A percentile compares a stretch with the other conserved stretches of the same genome.
These are phyloP conservation scores for Camelina hispida DNA, from an alignment of 345 rosid genomes.

Conservation along the genomic window DNA sequence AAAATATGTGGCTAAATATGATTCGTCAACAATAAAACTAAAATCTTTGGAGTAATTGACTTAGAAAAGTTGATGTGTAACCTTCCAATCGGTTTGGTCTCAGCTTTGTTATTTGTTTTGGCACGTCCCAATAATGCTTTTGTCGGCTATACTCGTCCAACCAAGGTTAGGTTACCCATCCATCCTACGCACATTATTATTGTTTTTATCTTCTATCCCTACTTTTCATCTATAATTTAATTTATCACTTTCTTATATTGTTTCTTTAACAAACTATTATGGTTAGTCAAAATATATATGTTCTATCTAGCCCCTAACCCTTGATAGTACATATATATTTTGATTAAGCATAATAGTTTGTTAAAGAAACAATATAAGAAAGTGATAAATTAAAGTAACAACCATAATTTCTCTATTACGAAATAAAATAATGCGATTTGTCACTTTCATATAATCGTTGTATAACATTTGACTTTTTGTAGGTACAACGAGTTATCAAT, in stretches of 20 bases:
- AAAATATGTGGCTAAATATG: slow-evolving; percentile 57
- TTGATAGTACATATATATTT: no score
- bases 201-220: slow-evolving; percentile 3
- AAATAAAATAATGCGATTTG: background rate
- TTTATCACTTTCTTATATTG: background rate
- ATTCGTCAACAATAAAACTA: slow-evolving; percentile 65
- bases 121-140: slow-evolving; percentile 39
- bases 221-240: background rate
- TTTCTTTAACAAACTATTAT: background rate
- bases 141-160: slow-evolving; percentile 43
- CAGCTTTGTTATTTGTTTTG: slow-evolving; percentile 37
- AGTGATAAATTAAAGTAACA: no score
- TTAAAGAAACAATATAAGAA: no score
- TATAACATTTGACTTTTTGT: slow-evolving; percentile 2
- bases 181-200: slow-evolving; percentile 20
- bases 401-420: background rate
- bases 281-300: background rate
- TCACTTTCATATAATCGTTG: slow-evolving; percentile 15
- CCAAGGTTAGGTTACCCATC: slow-evolving; percentile 36
- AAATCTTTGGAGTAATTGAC: slow-evolving; percentile 60
- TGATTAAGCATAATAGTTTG: no score
- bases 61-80: slow-evolving; percentile 69
- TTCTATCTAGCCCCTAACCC: background rate
- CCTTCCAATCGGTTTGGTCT: slow-evolving; percentile 39
- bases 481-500: background rate